Evolutionary conservation across 345 rosid species (phyloP), one percentile per base, ranked within the genome.

Genomic region (Eucalyptus sideroxylon): DNA sequence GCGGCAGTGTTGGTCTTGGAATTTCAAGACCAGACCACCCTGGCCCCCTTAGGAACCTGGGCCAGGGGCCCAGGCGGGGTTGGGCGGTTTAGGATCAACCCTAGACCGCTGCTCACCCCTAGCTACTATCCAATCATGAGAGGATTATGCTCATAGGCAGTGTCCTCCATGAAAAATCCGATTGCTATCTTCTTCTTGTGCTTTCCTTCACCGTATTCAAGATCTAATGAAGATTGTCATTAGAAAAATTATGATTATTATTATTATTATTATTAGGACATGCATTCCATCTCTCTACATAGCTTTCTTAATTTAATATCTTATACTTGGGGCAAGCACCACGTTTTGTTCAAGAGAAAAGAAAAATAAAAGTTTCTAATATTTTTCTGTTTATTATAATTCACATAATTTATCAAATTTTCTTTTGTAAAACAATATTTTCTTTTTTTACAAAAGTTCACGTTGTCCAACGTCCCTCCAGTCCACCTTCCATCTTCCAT

Each of bases 131-230:
- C 65, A 59, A 59, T 26, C 30, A 24, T 26, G 65, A 59, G n/a
- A 59, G 7, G 3, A 11, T 24, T 26, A 24, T 59, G 12, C 30
- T 26, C 1, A 11, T 59, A 59, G n/a, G 65, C 6, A 11, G 0
- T 59, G 65, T 59, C 65, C 15, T 59, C 12, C 30, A 4, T 11
- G n/a, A 59, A 11, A 24, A 26, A 59, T 59, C 6, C n/a, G n/a
- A 26, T 59, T 26, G n/a, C n/a, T 59, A 26, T 59, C 0, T 26
- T 59, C 13, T 59, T 26, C 30, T 13, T 7, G 2, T 27, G 6
- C 34, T 62, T 62, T 13, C 14, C n/a, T 30, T 0, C 3, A 62
- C 3, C 17, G 1, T 30, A 12, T 14, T 62, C 2, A 0, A 62
- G 8, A 30, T 62, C 16, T 3, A 4, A 62, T 30, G 34, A 62